Evolutionary conservation across 805 yeast genomes (phyloP).

Genomic region (Yamadazyma takamatsuzukensis): DNA sequence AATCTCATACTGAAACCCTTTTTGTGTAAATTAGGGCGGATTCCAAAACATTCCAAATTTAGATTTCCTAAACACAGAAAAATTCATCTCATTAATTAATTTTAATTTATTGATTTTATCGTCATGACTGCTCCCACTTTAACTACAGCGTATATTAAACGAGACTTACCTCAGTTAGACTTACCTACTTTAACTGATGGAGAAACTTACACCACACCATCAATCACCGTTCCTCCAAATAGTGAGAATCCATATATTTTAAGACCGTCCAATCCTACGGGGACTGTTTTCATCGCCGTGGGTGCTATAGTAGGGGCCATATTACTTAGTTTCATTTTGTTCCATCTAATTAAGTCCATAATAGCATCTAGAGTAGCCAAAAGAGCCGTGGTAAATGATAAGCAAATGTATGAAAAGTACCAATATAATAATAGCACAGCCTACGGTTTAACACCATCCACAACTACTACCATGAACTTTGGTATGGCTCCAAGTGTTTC

Average conservation of each 20-base stretch:
- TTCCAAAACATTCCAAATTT: no score
- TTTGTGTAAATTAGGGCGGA: no score
- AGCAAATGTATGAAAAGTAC: conserved; percentile 23
- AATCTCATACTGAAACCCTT: no score
- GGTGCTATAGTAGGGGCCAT: conserved; percentile 67
- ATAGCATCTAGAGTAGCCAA: conserved; percentile 52
- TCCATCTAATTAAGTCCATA: conserved; percentile 49
- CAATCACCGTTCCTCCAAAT: conserved; percentile 56
- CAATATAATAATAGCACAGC: conserved; percentile 12
- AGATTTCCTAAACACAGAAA: no score
- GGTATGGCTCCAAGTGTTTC: conserved; percentile 18
- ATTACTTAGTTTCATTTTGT: conserved; percentile 45
- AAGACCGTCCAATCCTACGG: conserved; percentile 52
- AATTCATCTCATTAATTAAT: no score
- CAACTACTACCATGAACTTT: conserved; percentile 15
- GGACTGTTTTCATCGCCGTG: conserved; percentile 80
- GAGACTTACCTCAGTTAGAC: conserved; percentile 16
- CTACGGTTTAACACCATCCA: conserved; percentile 20
- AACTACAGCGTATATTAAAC: conserved; percentile 7
- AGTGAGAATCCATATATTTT: conserved; percentile 62
- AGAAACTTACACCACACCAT: conserved; percentile 39
- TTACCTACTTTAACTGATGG: conserved; percentile 13
- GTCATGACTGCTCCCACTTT: conserved; percentile 5
- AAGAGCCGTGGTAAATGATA: conserved; percentile 33
- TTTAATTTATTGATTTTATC: no score